Conservation (phyloP, 202 grass and related monocot species). For the Dendrocalamus latiflorus region DNA sequence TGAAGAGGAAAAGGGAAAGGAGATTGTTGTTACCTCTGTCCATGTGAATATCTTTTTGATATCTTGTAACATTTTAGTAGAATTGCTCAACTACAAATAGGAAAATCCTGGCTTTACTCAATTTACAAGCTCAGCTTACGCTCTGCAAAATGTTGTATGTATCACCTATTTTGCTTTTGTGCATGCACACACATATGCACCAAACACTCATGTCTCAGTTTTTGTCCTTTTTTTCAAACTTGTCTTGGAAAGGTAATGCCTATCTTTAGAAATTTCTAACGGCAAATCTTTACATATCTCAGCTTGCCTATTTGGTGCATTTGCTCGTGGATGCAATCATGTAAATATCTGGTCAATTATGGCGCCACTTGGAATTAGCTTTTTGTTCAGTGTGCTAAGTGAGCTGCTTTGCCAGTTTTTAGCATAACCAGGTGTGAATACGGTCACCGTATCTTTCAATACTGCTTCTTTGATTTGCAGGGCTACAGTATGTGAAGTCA, state of each 20-base stretch:
- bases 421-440: not conserved
- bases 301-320: not conserved
- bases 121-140: not conserved
- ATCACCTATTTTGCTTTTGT: not conserved
- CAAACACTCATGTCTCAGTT: not conserved
- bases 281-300: slow-evolving; percentile 16
- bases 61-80: slow-evolving; percentile 50
- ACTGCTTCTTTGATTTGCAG: not conserved
- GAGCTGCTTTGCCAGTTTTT: not conserved
- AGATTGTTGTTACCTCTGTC: slow-evolving; percentile 88
- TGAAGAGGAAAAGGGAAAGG: slow-evolving; percentile 83
- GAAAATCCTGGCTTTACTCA: slow-evolving; percentile 22
- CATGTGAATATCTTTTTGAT: slow-evolving; percentile 70
- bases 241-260: not conserved
- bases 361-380: not conserved
- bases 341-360: not conserved
- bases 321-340: slow-evolving; percentile 30
- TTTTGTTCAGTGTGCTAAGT: slow-evolving; percentile 3
- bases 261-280: slow-evolving; percentile 12
- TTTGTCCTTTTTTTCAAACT: not conserved
- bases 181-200: slow-evolving; percentile 25
- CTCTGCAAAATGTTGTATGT: slow-evolving; percentile 28
- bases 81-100: slow-evolving; percentile 39
- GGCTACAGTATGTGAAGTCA: not conserved
- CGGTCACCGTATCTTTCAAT: not conserved